A percentile compares a stretch with the other conserved stretches of the same genome.
Evolutionary conservation across 2,329 filamentous ascomycete species (phyloP).

Genomic region (Cercospora sp.): DNA sequence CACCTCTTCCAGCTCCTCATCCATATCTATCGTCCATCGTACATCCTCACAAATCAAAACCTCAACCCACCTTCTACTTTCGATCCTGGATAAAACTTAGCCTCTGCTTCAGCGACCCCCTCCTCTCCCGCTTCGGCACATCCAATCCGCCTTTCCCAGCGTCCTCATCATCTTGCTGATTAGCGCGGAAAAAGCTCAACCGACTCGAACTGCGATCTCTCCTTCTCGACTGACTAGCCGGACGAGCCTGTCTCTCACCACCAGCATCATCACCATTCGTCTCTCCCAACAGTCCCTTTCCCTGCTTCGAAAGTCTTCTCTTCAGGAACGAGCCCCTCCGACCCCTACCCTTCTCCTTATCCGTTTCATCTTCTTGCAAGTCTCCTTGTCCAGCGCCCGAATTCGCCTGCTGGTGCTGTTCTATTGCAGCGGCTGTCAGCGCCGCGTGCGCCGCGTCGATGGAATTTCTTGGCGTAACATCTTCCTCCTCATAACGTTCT

Average conservation of each 20-base stretch:
- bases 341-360: slow-evolving; percentile 15
- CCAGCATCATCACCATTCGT: slow-evolving; percentile 25
- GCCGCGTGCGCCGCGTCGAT: slow-evolving; percentile 21
- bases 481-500: slow-evolving; percentile 26
- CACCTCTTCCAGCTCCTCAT: not conserved
- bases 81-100: slow-evolving; percentile 63
- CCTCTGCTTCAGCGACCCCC: slow-evolving; percentile 64
- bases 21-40: not conserved
- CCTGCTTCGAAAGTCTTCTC: slow-evolving; percentile 32
- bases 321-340: slow-evolving; percentile 35
- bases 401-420: slow-evolving; percentile 10
- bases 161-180: slow-evolving; percentile 14
- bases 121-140: slow-evolving; percentile 1
- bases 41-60: not conserved
- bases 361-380: slow-evolving; percentile 3
- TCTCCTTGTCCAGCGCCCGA: slow-evolving; percentile 13
- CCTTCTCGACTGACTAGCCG: slow-evolving; percentile 23
- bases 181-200: slow-evolving; percentile 31
- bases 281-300: slow-evolving; percentile 20
- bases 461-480: slow-evolving; percentile 27
- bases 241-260: slow-evolving; percentile 28
- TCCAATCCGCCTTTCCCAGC: slow-evolving; percentile 3
- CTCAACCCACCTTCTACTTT: not conserved
- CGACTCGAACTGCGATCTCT: slow-evolving; percentile 31
- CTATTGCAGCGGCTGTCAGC: slow-evolving; percentile 14